Evolutionary conservation across 2,329 filamentous ascomycete species (phyloP), one percentile per base, ranked within the genome.

Genomic region (Metarhizium guizhouense): DNA sequence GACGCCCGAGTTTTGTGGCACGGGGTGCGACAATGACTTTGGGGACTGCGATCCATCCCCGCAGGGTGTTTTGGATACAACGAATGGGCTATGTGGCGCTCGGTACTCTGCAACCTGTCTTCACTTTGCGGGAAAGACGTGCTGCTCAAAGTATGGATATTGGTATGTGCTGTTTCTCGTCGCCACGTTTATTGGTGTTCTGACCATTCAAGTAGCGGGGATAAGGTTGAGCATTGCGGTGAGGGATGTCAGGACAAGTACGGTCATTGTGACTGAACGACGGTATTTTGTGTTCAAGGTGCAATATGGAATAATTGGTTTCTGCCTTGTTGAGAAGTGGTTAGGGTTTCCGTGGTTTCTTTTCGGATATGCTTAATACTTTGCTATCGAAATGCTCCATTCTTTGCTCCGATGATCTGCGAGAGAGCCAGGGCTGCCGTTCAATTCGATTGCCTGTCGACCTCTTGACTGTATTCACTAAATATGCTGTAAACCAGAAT

Each of bases 1-100:
- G 43, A 65, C 62, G 51, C 57, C 61, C 11, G 51, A 53, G 3
- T 68, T 72, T 61, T 73, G 71, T 60, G 70, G 69, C 36, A 73
- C 70, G 36, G 69, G 71, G n/a, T 73, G 71, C 57, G 63, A 72
- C 54, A 52, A 59, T 16, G 63, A 65, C 54, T 72, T 68, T 61
- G 70, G 71, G 40, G 62, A 62, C 40, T 73, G 71, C 58, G 61
- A 63, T 52, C 60, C 63, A 32, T 57, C 57, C 5, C 52, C 56
- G 29, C 54, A 54, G 4, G 59, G 60, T 11, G 53, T 68, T 32
- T 59, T 60, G 38, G 61, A 69, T 53, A 70, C 69, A 32, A 70
- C 69, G 43, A 72, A 72, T 55, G 70, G 70, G 8, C 64, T 43
- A 16, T 72, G 38, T 73, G 71, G 54, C 71, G 70, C 4, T 51